These are phyloP conservation scores for Crithidia expoeki DNA, from an alignment of 208 protist species.

Conservation along the genomic window DNA sequence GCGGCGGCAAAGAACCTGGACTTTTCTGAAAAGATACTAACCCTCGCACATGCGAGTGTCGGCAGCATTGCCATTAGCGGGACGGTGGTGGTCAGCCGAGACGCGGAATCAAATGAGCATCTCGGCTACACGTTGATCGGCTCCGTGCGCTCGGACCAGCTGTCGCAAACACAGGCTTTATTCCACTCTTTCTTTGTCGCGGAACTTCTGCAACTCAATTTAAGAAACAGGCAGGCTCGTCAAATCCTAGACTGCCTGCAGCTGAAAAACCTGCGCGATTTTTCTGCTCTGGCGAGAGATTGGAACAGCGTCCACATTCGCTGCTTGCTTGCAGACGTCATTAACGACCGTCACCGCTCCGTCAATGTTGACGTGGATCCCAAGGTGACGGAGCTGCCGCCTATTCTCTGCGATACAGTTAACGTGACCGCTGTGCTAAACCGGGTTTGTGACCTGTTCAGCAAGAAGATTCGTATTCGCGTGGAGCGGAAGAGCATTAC, in stretches of 20 bases:
- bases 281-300: conserved; percentile 43
- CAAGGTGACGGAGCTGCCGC: conserved; percentile 52
- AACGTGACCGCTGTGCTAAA: conserved; percentile 46
- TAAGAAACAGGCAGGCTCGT: conserved; percentile 41
- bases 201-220: conserved; percentile 40
- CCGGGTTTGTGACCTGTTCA: conserved; percentile 49
- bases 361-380: conserved; percentile 61
- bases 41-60: conserved; percentile 56
- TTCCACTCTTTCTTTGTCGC: conserved; percentile 65
- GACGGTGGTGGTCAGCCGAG: conserved; percentile 44
- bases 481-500: conserved; percentile 59
- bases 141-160: conserved; percentile 54
- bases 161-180: conserved; percentile 50
- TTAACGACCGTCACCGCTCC: conserved; percentile 50
- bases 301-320: conserved; percentile 57
- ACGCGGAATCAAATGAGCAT: conserved; percentile 39
- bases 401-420: conserved; percentile 53
- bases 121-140: conserved; percentile 60
- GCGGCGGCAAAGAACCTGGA: conserved; percentile 56
- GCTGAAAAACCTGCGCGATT: conserved; percentile 64
- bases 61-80: conserved; percentile 53
- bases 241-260: conserved; percentile 64
- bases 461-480: conserved; percentile 60
- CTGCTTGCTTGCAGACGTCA: conserved; percentile 53
- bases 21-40: conserved; percentile 44